These are phyloP conservation scores for Candida gigantensis DNA, from an alignment of 1,139 yeast genomes.

Conservation along the genomic window DNA sequence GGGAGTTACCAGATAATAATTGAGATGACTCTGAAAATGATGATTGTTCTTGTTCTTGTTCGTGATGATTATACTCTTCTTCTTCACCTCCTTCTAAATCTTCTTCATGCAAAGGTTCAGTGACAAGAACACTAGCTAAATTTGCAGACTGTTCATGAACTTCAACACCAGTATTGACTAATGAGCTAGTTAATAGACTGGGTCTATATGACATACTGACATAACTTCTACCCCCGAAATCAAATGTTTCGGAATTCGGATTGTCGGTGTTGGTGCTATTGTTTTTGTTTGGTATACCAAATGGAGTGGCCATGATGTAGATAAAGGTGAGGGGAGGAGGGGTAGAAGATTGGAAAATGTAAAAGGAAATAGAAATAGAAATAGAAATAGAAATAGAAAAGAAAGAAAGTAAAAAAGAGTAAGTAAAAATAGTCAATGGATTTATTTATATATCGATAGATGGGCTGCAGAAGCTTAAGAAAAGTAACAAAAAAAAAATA, in stretches of 20 bases:
- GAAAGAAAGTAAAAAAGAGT: no score
- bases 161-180: conserved; percentile 48
- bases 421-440: no score
- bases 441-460: no score
- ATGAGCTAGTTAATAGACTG: conserved; percentile 28
- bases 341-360: no score
- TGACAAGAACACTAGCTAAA: conserved; percentile 61
- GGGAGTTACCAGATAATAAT: not conserved
- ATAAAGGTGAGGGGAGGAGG: no score
- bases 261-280: conserved; percentile 21
- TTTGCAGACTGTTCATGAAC: conserved; percentile 67
- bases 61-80: conserved; percentile 1
- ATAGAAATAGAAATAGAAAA: no score
- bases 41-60: not conserved
- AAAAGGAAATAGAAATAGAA: not conserved
- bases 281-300: conserved; percentile 16
- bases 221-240: conserved; percentile 48
- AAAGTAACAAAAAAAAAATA: no score
- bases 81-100: conserved; percentile 11
- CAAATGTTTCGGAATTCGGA: conserved; percentile 34
- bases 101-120: conserved; percentile 26
- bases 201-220: conserved; percentile 31
- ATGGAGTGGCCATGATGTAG: not conserved
- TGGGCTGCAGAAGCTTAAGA: no score
- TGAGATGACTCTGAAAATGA: not conserved